Evolutionary conservation across 2,329 filamentous ascomycete species (phyloP), one percentile per base, ranked within the genome.

Genomic region (Mariannaea sp.): DNA sequence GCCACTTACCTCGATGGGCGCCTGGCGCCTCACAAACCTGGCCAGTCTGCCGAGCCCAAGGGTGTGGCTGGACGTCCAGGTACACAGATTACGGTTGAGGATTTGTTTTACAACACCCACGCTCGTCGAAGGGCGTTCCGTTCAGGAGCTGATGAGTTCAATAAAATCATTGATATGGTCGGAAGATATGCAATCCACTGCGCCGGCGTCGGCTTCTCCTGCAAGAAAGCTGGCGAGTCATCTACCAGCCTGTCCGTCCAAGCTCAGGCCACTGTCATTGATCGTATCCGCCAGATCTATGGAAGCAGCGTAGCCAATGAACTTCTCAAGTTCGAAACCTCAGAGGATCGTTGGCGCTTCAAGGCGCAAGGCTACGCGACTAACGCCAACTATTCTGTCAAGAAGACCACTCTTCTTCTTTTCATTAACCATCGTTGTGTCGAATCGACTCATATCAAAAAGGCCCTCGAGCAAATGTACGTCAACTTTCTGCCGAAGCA

Each of bases 391-490:
- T 95, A 97, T 70, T 89, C 89, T 69, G 87, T 92, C 59, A 99
- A 97, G 72, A 89, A 90, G 71, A 97, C 92, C 0, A 88, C 84
- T 0, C 76, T 97, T 17, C 76, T 99, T 3, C 79, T 99, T 0
- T 99, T 99, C 75, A 97, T 99, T 75, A 99, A 99, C 64, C 90
- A 97, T 69, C 87, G 94, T 33, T 88, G 90, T 12, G 94, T 99
- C 8, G 94, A 99, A 60, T 97, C 93, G 0, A 85, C 86, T 0
- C 84, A 85, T 38, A 88, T 99, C 60, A 94, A 92, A 67, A 96
- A 93, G 71, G 89, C 90, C 1, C 72, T 99, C 3, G 94, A 99
- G 71, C 91, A 96, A 67, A 92, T 88, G 0, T 99, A 97, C 70
- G 81, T 87, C 8, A 78, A 82, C 1, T 97, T 96, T 59, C 76